Evolutionary conservation across 495 filamentous ascomycete species (phyloP), one percentile per base, ranked within the genome.

Genomic region (Penicillium soppii): DNA sequence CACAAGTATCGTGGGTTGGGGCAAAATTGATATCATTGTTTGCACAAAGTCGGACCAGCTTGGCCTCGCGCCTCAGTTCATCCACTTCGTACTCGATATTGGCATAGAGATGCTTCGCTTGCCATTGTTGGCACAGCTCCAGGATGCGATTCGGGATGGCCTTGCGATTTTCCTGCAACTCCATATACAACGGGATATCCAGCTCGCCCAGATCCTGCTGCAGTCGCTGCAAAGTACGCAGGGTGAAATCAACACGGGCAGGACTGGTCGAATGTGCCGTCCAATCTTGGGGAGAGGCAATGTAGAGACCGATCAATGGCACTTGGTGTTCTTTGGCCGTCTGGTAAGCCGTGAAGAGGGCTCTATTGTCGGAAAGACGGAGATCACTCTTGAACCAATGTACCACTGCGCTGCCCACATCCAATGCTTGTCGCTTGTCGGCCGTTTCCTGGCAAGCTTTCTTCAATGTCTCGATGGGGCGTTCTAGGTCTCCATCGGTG

Each of bases 311-410:
- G 45, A 96, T 82, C 44, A 96, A 69, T 6, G 87, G 87, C 3
- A 90, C 74, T 0, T 78, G 75, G 13, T 82, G 69, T 22, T 82
- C 78, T 43, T 76, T 81, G 0, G 89, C 88, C 45, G 82, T 82
- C 53, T 84, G 72, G 35, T 77, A 84, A 3, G 91, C 92, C 52
- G 81, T 63, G 54, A 79, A 74, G 37, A 96, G 63, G 0, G 83
- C 83, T 15, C 84, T 84, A 58, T 96, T 96, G 59, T 96, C 92
- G 5, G 69, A 58, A 1, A 79, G 74, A 5, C 92, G 76, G 40
- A 96, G 68, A 65, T 96, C 91, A 48, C 82, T 83, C 66, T 95
- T 94, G 71, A 92, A 95, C 92, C 92, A 95, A 70, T 95, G 89
- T 5, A 96, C 82, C 0, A 96, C 89, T 0, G 85, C 83, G 22